phyloP scores from a whole-genome alignment of 805 yeast species.

The Sungouiella blattae region DNA sequence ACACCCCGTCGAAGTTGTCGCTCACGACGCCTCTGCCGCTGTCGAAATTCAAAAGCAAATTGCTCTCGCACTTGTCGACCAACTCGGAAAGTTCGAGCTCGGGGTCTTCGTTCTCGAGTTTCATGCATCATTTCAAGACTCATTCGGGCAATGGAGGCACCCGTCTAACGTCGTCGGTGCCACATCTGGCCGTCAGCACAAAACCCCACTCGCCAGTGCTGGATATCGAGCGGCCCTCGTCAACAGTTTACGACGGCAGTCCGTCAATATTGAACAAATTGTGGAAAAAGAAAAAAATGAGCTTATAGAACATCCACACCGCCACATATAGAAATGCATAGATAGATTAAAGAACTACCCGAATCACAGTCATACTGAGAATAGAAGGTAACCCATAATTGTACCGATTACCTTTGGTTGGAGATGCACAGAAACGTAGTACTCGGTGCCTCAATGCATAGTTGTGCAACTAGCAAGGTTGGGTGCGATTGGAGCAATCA shows the following conservation, averaged over 20 bases:
- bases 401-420: too few species aligned
- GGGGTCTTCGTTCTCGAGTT: slow-evolving; percentile 7
- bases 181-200: not conserved
- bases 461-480: too few species aligned
- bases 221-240: not conserved
- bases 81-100: not conserved
- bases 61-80: slow-evolving; percentile 2
- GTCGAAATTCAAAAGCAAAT: not conserved
- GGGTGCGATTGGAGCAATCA: too few species aligned
- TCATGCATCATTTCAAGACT: slow-evolving; percentile 12
- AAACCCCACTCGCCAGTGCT: not conserved
- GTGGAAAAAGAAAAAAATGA: slow-evolving; percentile 20
- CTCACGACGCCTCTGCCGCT: not conserved
- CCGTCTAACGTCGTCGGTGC: not conserved
- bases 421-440: too few species aligned
- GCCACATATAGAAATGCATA: too few species aligned
- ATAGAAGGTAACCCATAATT: too few species aligned
- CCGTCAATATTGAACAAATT: slow-evolving; percentile 16
- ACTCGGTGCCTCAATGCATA: too few species aligned
- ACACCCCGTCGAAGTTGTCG: not conserved
- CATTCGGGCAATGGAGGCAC: not conserved
- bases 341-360: too few species aligned
- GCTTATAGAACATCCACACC: too few species aligned
- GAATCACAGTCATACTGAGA: too few species aligned
- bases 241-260: not conserved